Base-by-base conservation (phyloP, 805 yeast genomes). In the Myxozyma neglecta region DNA sequence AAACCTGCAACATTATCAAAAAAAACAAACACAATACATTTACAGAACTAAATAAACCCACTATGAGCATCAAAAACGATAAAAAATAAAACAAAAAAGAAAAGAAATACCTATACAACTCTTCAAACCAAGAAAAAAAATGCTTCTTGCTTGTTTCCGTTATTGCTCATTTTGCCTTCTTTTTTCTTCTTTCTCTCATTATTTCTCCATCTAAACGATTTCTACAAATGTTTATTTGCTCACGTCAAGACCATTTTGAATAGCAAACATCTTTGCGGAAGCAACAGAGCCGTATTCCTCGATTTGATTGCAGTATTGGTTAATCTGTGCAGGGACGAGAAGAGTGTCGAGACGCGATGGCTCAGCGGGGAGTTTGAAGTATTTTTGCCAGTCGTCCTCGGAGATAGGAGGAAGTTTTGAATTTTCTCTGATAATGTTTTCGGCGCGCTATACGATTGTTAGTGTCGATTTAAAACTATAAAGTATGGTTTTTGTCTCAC, bases 331-430 rank as follows among this genome's bases (percentile, higher is more conserved):
- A 58, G 87, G 81, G 66, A 83, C 79, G 65, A 89, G 81, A 75
- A 89, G 76, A 74, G 85, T 86, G 70, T 88, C 90, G 68, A 84
- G 82, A 71, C 92, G 81, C 18, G 89, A 83, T 37, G 96, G 93
- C 73, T 87, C 91, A 49, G 77, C 81, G 34, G 92, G 91, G 66
- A 87, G 81, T 72, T 81, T 85, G 78, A 84, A 87, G 40, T 82
- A 75, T 50, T 82, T 74, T 70, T 80, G 81, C 91, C 91, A 88
- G 72, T 85, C 91, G 51, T 84, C 83, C 29, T 74, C 65, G 48
- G 81, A 74, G 47, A 78, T 69, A 34, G 71, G 72, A 52, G 81
- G 78, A 71, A 85, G 84, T 59, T 88, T 86, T 42, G 72, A 75
- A 71, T 84, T 83, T 58, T 81, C 82, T 65, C 88, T 80, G 68